Base-by-base conservation (phyloP, 495 filamentous ascomycete species). In the Polyplosphaeria fusca region DNA sequence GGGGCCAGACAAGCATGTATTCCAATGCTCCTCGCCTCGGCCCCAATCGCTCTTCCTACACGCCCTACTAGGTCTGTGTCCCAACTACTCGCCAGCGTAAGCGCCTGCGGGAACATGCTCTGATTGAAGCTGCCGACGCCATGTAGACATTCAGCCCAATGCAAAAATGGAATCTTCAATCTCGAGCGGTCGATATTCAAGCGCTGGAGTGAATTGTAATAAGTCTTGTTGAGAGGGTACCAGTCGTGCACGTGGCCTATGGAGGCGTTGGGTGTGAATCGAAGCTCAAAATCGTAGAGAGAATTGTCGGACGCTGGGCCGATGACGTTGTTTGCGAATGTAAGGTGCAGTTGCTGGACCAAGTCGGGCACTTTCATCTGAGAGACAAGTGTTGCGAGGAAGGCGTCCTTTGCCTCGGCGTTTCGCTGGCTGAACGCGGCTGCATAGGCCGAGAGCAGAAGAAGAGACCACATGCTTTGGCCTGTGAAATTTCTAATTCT, bases 321-420 rank as follows among this genome's bases (percentile, higher is more conserved):
- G 16, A 76, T 65, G 30, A 74, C 71, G 28, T 71, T 69, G 46
- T 69, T 71, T 1, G 69, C 73, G 30, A 76, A 76, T 71, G 73
- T 76, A 4, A 76, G 70, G 37, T 76, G 71, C 26, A 74, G 57
- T 58, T 74, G 73, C 37, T 72, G 37, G 22, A 71, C 72, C 68
- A 28, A 68, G 67, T 71, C 53, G 12, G 53, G 53, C 11, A 56
- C n/a, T 0, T 39, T 27, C 43, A 56, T 37, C 5, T 47, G 23
- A 12, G 44, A 4, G 43, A 56, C 44, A 25, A 56, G 53, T 19
- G 47, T 41, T 18, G 38, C 38, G 43, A 56, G 11, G 44, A 56
- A 56, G 18, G 44, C 27, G 14, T 56, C 44, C 27, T 55, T 47
- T 16, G 24, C 37, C 13, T 32, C 40, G n/a, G 23, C 7, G 9